A percentile compares a stretch with the other conserved stretches of the same genome.
phyloP scores from a whole-genome alignment of 495 filamentous ascomycete species.

The Lasiosphaeris hirsuta region DNA sequence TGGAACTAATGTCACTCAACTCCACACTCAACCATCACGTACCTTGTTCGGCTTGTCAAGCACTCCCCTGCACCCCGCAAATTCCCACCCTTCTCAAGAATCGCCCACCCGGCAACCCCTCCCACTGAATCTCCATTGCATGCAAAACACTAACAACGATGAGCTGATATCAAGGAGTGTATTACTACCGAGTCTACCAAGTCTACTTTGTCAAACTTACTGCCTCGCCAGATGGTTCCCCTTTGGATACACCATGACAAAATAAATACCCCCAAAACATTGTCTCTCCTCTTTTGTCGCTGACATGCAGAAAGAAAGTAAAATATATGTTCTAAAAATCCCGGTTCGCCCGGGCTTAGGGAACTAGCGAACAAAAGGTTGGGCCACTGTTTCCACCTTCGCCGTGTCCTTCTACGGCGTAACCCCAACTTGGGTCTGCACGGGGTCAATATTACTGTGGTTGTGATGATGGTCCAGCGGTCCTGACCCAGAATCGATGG shows the following conservation, averaged over 20 bases:
- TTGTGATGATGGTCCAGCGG: constrained; percentile 29
- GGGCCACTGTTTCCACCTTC: neutral
- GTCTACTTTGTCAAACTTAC: neutral
- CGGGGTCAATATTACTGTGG: constrained; percentile 4
- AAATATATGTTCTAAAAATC: constrained; percentile 5
- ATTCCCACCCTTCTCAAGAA: no score
- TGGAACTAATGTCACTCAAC: no score
- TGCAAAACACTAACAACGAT: neutral
- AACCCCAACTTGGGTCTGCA: neutral
- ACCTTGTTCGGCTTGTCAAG: no score
- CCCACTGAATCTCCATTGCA: no score
- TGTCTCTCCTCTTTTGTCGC: neutral
- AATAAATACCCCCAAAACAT: neutral
- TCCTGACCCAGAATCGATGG: constrained; percentile 22
- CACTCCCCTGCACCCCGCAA: no score
- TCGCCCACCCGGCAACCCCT: no score
- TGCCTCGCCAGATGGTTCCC: neutral
- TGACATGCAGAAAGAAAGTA: neutral
- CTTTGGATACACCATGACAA: neutral
- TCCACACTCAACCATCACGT: no score
- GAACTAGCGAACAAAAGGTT: neutral
- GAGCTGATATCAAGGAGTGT: neutral
- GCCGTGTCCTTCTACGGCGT: neutral
- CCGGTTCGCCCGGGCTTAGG: neutral
- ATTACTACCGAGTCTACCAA: neutral